Base-by-base conservation (phyloP, 2,329 filamentous ascomycete species). In the Didymella pinodella region DNA sequence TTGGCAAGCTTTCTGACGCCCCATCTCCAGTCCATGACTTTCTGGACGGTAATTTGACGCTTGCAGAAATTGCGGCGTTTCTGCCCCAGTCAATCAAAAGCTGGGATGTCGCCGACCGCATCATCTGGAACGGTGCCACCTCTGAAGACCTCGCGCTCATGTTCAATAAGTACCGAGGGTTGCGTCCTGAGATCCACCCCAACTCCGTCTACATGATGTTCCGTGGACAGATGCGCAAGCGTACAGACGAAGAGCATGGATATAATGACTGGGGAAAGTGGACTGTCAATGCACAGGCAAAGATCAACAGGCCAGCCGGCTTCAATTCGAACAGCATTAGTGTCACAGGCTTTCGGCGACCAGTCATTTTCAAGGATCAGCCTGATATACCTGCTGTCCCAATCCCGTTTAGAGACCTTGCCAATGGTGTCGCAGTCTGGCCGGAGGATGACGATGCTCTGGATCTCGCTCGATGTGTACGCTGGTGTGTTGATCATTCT, bases 391-490 rank as follows among this genome's bases (percentile, higher is more conserved):
- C 34, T 25, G 26, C 54, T 25, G 20, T 32, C 1, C 59, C 61
- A 1, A 28, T 69, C 2, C 49, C 53, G 0, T 70, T 75, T 57
- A 64, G 61, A 14, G 54, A 66, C 5, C 65, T 75, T 7, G 68
- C 68, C 0, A 31, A 47, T 0, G 55, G 65, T 18, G 65, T 75
- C 18, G 65, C 69, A 25, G 25, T 55, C 20, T 64, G 68, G 20
- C 72, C 71, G 1, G 32, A 49, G 0, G 65, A 64, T 4, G 14
- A 48, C 14, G 72, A 73, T 36, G 71, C 69, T 12, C 63, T 74
- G 3, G 72, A 75, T 36, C 61, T 75, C 14, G 64, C 68, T 1
- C 68, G 69, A 18, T 71, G 67, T 34, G 64, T 74, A 0, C 25
- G 59, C 12, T 67, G 71, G 46, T 63, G 65, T 25, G 7, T 65